Evolutionary conservation across 129 eudicot species (phyloP).

Genomic region (Flaveria bidentis): DNA sequence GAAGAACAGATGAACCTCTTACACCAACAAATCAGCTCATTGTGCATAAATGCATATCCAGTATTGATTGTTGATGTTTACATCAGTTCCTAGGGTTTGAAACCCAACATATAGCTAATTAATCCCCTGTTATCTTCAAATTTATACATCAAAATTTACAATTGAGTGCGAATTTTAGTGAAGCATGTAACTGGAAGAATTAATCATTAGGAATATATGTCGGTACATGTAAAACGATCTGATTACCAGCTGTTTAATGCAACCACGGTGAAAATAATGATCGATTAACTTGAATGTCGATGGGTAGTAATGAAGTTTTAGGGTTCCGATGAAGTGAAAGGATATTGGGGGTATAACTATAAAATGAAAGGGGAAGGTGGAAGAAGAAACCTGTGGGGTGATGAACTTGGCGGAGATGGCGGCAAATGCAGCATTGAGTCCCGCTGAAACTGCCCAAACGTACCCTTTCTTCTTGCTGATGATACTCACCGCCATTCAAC

Average conservation of each 20-base stretch:
- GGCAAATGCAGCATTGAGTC: conserved; percentile 81
- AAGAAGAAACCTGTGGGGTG: conserved; percentile 48
- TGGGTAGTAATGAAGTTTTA: background rate
- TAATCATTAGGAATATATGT: background rate
- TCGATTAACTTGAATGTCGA: background rate
- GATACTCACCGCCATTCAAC: conserved; percentile 31
- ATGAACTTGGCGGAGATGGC: conserved; percentile 89
- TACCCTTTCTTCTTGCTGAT: conserved; percentile 66
- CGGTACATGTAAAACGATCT: too few relatives aligned
- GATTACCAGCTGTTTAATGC: background rate
- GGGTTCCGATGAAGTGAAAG: conserved; percentile 28
- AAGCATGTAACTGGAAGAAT: background rate
- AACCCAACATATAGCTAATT: background rate
- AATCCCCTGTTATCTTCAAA: background rate
- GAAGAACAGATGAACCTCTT: too few relatives aligned
- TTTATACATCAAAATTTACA: background rate
- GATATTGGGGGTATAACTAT: background rate
- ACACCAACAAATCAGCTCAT: background rate
- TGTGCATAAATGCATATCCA: background rate
- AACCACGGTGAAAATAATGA: background rate
- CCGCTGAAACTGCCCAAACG: conserved; percentile 84
- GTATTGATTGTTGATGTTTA: background rate
- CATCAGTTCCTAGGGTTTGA: background rate
- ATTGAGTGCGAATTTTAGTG: background rate
- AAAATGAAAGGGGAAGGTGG: background rate